Evolutionary conservation across 169 alveolate genomes (phyloP), one percentile per base, ranked within the genome.

Genomic region (Plasmodium ovale): DNA sequence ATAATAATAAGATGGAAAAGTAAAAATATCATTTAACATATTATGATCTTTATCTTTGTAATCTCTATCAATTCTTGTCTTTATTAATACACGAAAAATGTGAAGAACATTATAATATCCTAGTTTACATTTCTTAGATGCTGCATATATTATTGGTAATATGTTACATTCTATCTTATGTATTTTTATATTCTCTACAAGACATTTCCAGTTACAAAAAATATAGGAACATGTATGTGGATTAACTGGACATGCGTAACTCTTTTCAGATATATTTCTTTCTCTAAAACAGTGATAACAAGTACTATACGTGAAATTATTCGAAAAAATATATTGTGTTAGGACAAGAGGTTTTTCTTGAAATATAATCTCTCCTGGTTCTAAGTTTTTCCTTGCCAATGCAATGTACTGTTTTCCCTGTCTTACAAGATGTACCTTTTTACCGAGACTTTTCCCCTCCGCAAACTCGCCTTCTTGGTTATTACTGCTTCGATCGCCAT

Each of bases 271-370:
- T 10, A 69, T 84, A 25, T 53, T 91, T 47, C 96, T 74, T 64
- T 93, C 97, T n/a, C 77, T 92, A 39, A 96, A 90, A 49, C 98
- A 96, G 82, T 96, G 98, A 72, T 96, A 96, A 53, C 98, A 96
- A 31, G 93, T 94, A 25, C 93, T 54, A 39, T 62, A 62, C 4
- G 68, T 64, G 23, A 37, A 74, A 9, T 44, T 16, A 7, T 74
- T 60, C 21, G 47, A 60, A 42, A 74, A 60, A 14, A 74, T 29
- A 65, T 74, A 51, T 14, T 74, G 88, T 29, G 88, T 74, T 19
- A 74, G 23, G 10, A 74, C 14, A 60, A 60, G 51, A 12, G 88
- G 88, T 27, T 59, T 74, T 6, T 27, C 23, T 37, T 60, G 88
- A 25, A 74, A 51, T 47, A 74, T 65, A 6, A 74, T 49, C 60